Evolutionary conservation across 345 rosid species (phyloP).

Genomic region (Alliaria petiolata): DNA sequence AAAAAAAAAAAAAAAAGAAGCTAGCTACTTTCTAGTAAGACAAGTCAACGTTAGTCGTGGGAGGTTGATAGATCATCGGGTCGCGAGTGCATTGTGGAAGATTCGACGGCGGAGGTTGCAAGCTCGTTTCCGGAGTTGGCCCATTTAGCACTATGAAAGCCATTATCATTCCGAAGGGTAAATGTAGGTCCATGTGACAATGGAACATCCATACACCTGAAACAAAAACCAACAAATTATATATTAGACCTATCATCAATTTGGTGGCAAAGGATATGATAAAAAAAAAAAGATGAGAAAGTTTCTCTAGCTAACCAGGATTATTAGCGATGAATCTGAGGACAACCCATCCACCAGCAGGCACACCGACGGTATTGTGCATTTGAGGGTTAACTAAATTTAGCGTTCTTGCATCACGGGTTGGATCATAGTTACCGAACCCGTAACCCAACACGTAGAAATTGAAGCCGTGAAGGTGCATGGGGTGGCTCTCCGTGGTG

Average conservation of each 20-base stretch:
- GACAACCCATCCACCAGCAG: slow-evolving; percentile 69
- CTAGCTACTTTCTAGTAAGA: background rate
- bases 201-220: slow-evolving; percentile 22
- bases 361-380: slow-evolving; percentile 67
- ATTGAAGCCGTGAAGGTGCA: slow-evolving; percentile 73
- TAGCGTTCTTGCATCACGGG: slow-evolving; percentile 36
- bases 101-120: slow-evolving; percentile 17
- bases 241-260: background rate
- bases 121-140: slow-evolving; percentile 15
- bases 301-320: slow-evolving; percentile 44
- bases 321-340: slow-evolving; percentile 70
- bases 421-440: slow-evolving; percentile 60
- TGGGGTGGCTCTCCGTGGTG: slow-evolving; percentile 62
- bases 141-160: slow-evolving; percentile 28
- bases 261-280: background rate
- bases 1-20: too few relatives aligned
- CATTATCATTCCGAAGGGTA: slow-evolving; percentile 12
- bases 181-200: slow-evolving; percentile 32
- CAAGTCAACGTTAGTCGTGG: background rate
- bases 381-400: slow-evolving; percentile 55
- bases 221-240: background rate
- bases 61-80: slow-evolving; percentile 6
- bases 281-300: background rate
- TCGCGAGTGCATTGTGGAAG: slow-evolving; percentile 13
- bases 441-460: slow-evolving; percentile 77